A percentile compares a stretch with the other conserved stretches of the same genome.
These are phyloP conservation scores for Eimeria sp. DNA, from an alignment of 169 alveolate genomes.

Conservation along the genomic window DNA sequence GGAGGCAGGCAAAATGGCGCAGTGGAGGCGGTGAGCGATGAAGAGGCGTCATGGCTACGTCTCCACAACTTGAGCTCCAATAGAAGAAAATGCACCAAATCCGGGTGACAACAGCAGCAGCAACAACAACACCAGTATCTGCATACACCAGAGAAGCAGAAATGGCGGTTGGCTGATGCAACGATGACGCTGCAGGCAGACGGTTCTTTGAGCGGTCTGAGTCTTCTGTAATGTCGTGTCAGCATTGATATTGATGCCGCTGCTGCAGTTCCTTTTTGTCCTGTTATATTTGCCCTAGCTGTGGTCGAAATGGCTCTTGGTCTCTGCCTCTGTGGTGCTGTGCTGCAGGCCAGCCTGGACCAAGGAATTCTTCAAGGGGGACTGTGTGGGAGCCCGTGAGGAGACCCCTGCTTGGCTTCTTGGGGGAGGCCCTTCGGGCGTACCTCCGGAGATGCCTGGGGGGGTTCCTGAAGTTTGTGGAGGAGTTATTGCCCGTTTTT, in stretches of 20 bases:
- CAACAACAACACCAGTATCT: neutral
- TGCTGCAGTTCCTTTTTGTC: neutral
- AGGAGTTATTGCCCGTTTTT: conserved; percentile 40
- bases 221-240: neutral
- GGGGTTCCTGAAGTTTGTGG: neutral
- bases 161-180: neutral
- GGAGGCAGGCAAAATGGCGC: conserved; percentile 33
- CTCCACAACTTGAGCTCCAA: too few species aligned
- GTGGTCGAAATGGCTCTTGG: neutral
- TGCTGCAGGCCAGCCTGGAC: conserved; percentile 18
- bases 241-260: neutral
- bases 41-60: neutral
- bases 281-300: neutral
- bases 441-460: neutral
- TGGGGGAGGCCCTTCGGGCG: neutral
- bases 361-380: neutral
- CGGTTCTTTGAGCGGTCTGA: too few species aligned
- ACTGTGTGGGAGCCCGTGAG: too few species aligned
- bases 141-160: neutral
- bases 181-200: neutral
- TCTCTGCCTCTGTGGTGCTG: neutral
- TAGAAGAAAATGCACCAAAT: too few species aligned
- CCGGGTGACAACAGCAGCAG: neutral
- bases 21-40: conserved; percentile 53
- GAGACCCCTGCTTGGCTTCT: neutral